A percentile compares a stretch with the other conserved stretches of the same genome.
Conservation (phyloP, 2,329 filamentous ascomycete species). For the Aspergillus terreus region DNA sequence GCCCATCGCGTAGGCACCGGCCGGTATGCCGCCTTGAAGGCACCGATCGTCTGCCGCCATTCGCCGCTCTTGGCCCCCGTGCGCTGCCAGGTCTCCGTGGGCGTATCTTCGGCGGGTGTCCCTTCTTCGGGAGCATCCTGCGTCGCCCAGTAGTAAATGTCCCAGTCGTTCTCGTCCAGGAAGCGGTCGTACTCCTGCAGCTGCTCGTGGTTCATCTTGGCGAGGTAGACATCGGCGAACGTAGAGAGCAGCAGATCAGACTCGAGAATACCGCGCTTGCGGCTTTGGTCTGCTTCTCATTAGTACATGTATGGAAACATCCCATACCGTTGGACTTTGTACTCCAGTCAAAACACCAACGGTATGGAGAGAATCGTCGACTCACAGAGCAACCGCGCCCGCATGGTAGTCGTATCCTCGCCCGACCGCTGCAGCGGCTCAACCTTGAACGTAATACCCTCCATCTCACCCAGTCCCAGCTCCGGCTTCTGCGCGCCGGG, state of each 20-base stretch:
- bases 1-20: constrained; percentile 85
- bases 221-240: constrained; percentile 78
- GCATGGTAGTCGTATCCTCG: constrained; percentile 81
- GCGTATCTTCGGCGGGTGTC: constrained; percentile 32
- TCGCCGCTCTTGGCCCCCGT: constrained; percentile 63
- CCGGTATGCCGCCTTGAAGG: constrained; percentile 88
- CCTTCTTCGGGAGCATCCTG: constrained; percentile 59
- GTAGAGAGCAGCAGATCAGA: constrained; percentile 94
- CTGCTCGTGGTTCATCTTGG: constrained; percentile 67
- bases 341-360: too few relatives aligned
- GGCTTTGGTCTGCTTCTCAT: constrained; percentile 72
- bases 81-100: constrained; percentile 48
- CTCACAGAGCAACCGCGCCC: constrained; percentile 72
- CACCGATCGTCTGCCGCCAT: constrained; percentile 95
- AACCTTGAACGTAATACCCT: constrained; percentile 80
- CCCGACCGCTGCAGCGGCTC: constrained; percentile 82
- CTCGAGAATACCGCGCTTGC: constrained; percentile 93
- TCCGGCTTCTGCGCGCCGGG: constrained; percentile 57
- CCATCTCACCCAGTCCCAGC: constrained; percentile 78
- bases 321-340: too few relatives aligned
- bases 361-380: constrained; percentile 12
- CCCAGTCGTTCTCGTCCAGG: constrained; percentile 99
- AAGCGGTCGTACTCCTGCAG: constrained; percentile 85
- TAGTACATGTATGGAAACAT: background rate
- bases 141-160: constrained; percentile 99